Evolutionary conservation across 352 stramenopile genomes (phyloP), one percentile per base, ranked within the genome.

Genomic region (Pythium coloratum): DNA sequence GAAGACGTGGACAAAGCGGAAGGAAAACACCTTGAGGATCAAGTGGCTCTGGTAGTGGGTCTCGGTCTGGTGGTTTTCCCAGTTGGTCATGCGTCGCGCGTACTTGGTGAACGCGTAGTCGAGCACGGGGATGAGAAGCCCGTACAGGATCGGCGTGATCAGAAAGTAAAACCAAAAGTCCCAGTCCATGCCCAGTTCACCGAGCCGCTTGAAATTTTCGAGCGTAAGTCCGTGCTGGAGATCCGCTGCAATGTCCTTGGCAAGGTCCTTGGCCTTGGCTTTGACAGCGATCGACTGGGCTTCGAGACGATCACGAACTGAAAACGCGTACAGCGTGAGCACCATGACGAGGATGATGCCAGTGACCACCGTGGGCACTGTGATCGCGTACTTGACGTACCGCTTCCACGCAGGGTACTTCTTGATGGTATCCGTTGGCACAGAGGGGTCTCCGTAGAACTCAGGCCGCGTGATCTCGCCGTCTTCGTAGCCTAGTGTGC

Each of bases 1-100:
- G 72, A 99, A 98, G 54, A 98, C 96, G 76, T 98, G 97, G 9
- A 98, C 90, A 64, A 98, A 99, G 53, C 95, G 90, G 74, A 99
- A 99, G 6, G 96, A 91, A 72, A 99, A 98, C 1, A 98, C 97
- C 80, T 99, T 99, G 72, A 98, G 94, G 68, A 99, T 99, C 60
- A 99, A 81, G 32, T 94, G 82, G 69, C 92, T 97, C 56, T 92
- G 81, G 69, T 96, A 91, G 26, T 66, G 75, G 30, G 79, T 89
- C 70, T 94, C 82, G 24, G 91, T 98, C 59, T 74, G 70, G 77
- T 98, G 93, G 74, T 97, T 97, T 75, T 98, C 93, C 78, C 90
- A 98, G 67, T 98, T 87, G 66, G 97, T 99, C 34, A 99, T 77
- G 16, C 71, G 76, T 9, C 80, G 77, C 3, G 97, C 97, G 51